Evolutionary conservation across 768 basidiomycete species (phyloP).

Genomic region (Mycena belliarum): DNA sequence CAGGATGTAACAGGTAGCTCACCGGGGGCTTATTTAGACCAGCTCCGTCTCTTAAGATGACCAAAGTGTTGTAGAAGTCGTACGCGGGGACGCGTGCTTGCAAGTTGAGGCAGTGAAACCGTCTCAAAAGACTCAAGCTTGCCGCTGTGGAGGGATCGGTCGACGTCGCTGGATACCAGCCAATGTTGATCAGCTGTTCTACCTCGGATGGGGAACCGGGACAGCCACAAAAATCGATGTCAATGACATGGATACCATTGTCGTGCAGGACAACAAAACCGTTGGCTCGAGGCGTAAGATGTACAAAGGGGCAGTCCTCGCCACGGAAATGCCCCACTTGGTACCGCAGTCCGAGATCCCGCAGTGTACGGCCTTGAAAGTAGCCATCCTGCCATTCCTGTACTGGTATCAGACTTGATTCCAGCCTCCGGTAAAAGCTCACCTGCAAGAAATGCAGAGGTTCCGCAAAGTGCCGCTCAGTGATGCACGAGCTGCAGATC

Average conservation of each 20-base stretch:
- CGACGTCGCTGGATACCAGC: not conserved
- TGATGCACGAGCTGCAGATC: slow-evolving; percentile 9
- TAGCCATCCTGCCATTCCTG: slow-evolving; percentile 23
- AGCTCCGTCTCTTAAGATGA: too few relatives aligned
- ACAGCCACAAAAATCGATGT: slow-evolving; percentile 12
- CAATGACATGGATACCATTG: slow-evolving; percentile 24
- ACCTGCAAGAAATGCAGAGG: slow-evolving; percentile 16
- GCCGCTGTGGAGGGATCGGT: slow-evolving; percentile 1
- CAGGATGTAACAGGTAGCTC: too few relatives aligned
- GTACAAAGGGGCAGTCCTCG: slow-evolving; percentile 8
- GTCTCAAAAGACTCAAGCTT: slow-evolving; percentile 20
- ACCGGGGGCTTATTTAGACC: not conserved
- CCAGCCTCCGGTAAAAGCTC: too few relatives aligned
- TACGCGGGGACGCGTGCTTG: slow-evolving; percentile 18
- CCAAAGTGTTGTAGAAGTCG: slow-evolving; percentile 24
- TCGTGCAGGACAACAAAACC: slow-evolving; percentile 23
- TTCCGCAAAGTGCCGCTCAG: slow-evolving; percentile 13
- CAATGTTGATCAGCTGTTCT: not conserved
- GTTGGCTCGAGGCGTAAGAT: too few relatives aligned
- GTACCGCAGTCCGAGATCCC: slow-evolving; percentile 11
- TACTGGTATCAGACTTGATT: too few relatives aligned
- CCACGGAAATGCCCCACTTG: slow-evolving; percentile 24
- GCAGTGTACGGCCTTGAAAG: slow-evolving; percentile 14
- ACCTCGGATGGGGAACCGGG: too few relatives aligned
- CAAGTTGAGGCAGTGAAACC: slow-evolving; percentile 24